Base-by-base conservation (phyloP, 2,329 filamentous ascomycete genomes). In the Hypomyces rosellus region DNA sequence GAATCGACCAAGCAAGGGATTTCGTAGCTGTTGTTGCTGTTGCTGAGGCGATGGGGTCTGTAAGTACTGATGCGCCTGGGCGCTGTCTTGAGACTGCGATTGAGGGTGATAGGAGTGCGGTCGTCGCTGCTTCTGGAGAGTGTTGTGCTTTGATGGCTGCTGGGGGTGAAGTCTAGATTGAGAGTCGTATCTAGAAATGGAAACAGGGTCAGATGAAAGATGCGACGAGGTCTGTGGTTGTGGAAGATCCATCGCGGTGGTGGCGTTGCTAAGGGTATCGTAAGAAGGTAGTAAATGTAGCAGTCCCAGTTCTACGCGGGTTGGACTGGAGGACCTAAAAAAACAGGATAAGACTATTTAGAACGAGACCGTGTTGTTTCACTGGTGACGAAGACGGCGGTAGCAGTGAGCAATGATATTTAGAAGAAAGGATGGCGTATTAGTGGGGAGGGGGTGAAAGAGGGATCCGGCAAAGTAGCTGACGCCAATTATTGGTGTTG, bases 1-100 rank as follows among this genome's bases (percentile, higher is more conserved):
- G 61, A 87, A 86, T 58, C 74, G 80, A 54, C 81, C 74, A 42
- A 65, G 63, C 34, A 51, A 46, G 36, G 61, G 60, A 33, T 55
- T 56, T 30, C 25, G 25, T 30, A 30, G 25, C 25, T 30, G 25
- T 11, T 30, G 25, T 43, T 59, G 57, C 30, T 54, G 57, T 30
- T 54, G 56, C 20, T 49, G 50, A 34, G 50, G 46, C 5, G 50
- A 52, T 37, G 46, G 36, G 16, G 42, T 46, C 18, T 49, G 30
- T 13, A 42, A 41, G 33, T 22, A 20, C 18, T 43, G 25, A 30
- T 30, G 25, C 25, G 25, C 25, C 6, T 30, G 25, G 25, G 6
- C 42, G 30, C 45, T 13, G 34, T 52, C 50, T 46, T 45, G 34
- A 6, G 48, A 42, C 2, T 46, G 44, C 16, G 46, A 40, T 18